Conservation (phyloP, 1,284 basidiomycete species). For the Cutaneotrichosporon mucoides region DNA sequence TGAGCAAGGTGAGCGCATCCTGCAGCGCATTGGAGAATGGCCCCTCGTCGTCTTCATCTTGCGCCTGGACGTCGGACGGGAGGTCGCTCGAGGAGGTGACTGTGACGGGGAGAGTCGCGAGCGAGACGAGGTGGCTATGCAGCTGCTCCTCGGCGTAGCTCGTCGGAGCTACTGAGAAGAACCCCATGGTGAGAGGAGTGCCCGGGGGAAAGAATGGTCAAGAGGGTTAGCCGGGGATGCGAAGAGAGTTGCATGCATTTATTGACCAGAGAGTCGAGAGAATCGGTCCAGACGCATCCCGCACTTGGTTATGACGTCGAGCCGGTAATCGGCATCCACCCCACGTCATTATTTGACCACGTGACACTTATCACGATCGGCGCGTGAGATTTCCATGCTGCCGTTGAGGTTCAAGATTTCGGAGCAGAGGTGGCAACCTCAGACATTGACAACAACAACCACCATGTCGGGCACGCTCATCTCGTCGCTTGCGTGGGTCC, state of each 20-base stretch:
- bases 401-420: conserved; percentile 2
- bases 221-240: background rate
- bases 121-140: conserved; percentile 33
- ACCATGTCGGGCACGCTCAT: conserved; percentile 53
- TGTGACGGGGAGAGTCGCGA: conserved; percentile 43
- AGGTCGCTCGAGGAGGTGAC: conserved; percentile 13
- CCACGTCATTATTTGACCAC: conserved; percentile 6
- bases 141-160: conserved; percentile 45
- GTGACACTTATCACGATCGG: background rate
- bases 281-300: background rate
- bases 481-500: conserved; percentile 66
- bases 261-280: background rate
- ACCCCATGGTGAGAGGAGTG: conserved; percentile 15
- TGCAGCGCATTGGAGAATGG: conserved; percentile 20
- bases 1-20: conserved; percentile 34
- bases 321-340: background rate
- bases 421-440: background rate
- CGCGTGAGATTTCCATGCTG: conserved; percentile 1
- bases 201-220: background rate
- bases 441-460: background rate
- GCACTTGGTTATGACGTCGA: background rate
- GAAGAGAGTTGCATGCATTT: background rate
- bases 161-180: conserved; percentile 25
- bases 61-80: background rate
- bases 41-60: background rate